A percentile compares a stretch with the other conserved stretches of the same genome.
Evolutionary conservation across 768 basidiomycete species (phyloP).

Genomic region (Collybiopsis confluens): DNA sequence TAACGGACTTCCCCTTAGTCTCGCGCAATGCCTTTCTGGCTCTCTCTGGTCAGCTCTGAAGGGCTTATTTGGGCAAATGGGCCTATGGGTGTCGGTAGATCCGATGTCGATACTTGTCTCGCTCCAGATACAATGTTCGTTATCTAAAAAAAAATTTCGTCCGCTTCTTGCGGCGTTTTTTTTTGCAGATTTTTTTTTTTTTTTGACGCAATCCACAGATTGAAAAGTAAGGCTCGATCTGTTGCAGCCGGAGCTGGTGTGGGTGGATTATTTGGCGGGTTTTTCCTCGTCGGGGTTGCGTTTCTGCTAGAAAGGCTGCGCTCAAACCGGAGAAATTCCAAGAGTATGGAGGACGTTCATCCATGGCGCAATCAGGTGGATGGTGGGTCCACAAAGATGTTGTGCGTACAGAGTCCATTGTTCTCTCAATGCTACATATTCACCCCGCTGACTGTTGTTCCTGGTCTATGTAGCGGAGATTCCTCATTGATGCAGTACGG

Average conservation of each 20-base stretch:
- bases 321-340: neutral
- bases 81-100: constrained; percentile 42
- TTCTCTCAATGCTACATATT: too few relatives aligned
- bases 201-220: constrained; percentile 3
- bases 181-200: too few relatives aligned
- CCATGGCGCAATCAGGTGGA: neutral
- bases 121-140: constrained; percentile 30
- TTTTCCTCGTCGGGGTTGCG: constrained; percentile 10
- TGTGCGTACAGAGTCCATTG: too few relatives aligned
- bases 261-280: constrained; percentile 16
- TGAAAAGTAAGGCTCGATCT: constrained; percentile 10
- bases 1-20: constrained; percentile 22
- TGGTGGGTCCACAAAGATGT: too few relatives aligned
- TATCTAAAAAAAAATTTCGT: too few relatives aligned
- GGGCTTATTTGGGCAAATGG: constrained; percentile 47
- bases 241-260: constrained; percentile 17
- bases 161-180: too few relatives aligned
- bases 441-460: too few relatives aligned
- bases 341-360: neutral
- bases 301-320: constrained; percentile 5
- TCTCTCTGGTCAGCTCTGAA: constrained; percentile 41
- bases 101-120: constrained; percentile 34
- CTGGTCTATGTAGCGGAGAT: neutral
- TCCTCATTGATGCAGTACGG: constrained; percentile 3
- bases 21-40: constrained; percentile 44